A percentile compares a stretch with the other conserved stretches of the same genome.
Conservation (phyloP, 805 yeast species). For the Isabelozyma heimii region DNA sequence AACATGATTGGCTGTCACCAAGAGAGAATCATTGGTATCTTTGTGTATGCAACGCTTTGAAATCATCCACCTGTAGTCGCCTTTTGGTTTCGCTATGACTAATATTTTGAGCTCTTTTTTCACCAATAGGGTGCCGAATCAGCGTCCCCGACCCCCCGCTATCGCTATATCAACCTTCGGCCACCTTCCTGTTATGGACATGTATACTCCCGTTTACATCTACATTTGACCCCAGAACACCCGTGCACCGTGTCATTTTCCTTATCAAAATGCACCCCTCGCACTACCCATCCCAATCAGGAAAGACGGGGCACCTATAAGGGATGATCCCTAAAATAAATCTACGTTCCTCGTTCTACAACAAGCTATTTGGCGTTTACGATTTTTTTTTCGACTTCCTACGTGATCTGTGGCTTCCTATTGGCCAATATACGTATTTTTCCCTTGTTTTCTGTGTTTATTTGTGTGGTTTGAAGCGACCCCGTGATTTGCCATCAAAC, state of each 20-base stretch:
- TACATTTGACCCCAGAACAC: no score
- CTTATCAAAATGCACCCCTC: background rate
- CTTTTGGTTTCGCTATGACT: no score
- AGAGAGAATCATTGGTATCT: background rate
- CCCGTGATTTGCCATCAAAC: background rate
- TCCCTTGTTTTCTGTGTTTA: background rate
- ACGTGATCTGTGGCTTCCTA: background rate
- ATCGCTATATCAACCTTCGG: no score
- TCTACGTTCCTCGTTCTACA: background rate
- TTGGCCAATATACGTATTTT: background rate
- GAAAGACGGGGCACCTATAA: background rate
- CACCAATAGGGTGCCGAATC: no score
- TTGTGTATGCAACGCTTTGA: background rate
- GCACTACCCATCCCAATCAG: background rate
- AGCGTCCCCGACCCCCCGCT: no score
- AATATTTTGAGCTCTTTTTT: no score
- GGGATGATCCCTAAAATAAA: background rate
- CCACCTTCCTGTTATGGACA: no score
- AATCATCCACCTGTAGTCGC: no score
- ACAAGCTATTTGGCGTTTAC: background rate
- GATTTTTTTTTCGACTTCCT: background rate
- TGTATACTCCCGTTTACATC: no score
- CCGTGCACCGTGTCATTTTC: background rate
- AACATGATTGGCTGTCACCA: background rate
- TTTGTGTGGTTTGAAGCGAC: background rate